These are phyloP conservation scores for Ambrosia hybrid DNA, from an alignment of 140 eudicot genomes.

Conservation along the genomic window DNA sequence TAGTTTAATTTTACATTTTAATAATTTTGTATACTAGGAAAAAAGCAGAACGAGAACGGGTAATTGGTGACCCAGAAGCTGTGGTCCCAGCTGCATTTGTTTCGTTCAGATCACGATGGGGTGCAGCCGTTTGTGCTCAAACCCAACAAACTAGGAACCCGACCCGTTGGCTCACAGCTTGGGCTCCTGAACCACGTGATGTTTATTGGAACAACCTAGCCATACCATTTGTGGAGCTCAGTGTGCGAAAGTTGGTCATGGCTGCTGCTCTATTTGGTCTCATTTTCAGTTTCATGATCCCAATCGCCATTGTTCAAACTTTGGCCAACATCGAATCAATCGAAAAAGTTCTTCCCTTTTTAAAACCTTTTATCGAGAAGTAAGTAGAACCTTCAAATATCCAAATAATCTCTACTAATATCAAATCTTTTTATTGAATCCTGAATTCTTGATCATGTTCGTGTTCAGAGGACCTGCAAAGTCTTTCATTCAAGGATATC, in stretches of 20 bases:
- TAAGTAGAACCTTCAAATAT: conserved; percentile 33
- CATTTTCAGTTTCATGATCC: conserved; percentile 85
- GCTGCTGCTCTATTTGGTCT: conserved; percentile 71
- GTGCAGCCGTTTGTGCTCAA: conserved; percentile 98
- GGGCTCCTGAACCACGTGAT: conserved; percentile 99
- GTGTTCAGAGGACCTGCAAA: conserved; percentile 42
- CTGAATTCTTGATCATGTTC: conserved; percentile 18
- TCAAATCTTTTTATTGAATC: conserved; percentile 5
- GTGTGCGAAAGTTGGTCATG: conserved; percentile 65
- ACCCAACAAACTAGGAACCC: conserved; percentile 88
- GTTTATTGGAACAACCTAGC: conserved; percentile 92
- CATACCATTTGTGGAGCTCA: conserved; percentile 85
- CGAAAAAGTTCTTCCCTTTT: conserved; percentile 74
- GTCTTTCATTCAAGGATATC: conserved; percentile 86
- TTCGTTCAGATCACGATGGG: conserved; percentile 91
- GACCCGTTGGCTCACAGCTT: conserved; percentile 81
- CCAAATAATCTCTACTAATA: not conserved
- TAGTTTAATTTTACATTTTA: not conserved
- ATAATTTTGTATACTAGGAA: conserved; percentile 47
- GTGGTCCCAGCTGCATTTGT: conserved; percentile 95
- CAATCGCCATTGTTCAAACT: conserved; percentile 86
- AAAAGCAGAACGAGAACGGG: conserved; percentile 69
- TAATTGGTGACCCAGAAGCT: conserved; percentile 82
- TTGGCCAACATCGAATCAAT: conserved; percentile 92
- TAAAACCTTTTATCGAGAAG: conserved; percentile 65